Base-by-base conservation (phyloP, 768 basidiomycete species). In the Hypholoma fasciculare region DNA sequence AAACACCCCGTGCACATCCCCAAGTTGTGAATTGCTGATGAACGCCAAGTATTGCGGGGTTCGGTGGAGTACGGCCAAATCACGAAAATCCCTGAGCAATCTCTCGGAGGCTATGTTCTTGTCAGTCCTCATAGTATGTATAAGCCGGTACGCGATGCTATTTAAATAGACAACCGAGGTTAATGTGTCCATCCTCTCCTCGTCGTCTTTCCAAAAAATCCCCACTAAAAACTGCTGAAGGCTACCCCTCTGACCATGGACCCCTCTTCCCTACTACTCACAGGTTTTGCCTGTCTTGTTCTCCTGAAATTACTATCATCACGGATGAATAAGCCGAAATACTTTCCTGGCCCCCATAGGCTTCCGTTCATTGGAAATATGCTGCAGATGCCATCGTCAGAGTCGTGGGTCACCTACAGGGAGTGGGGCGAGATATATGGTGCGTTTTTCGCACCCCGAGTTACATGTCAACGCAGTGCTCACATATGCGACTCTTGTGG, bases 371-470 rank as follows among this genome's bases (percentile, higher is more conserved):
- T 68, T 7, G 67, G 68, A 34, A 69, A 69, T 23, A 59, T 67
- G 23, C 49, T 65, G 17, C 59, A 68, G 30, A 63, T 68, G 61
- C 68, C 67, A n/a, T 56, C 56, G 48, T 51, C 63, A 34, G 61
- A 67, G 50, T 52, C 57, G 34, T 69, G 68, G 68, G 64, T 62
- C 13, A 66, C 63, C 1, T 69, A 63, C 46, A 57, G 58, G 23
- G 52, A 66, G 30, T 69, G 68, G 68, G 55, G 54, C 39, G 61
- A 66, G 50, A 52, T n/a, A 17, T 67, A 67, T 26, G 68, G 68
- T 67, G n/a, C 4, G 55, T 57, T 3, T 11, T 19, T 26, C 34
- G 49, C 37, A 7, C n/a, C 26, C 23, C 16, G 6, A 37, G 9
- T 20, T 7, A 14, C n/a, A 47, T 2, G n/a, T 20, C 30, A 56